Conservation (phyloP, 495 filamentous ascomycete species). For the Thozetella sp. region DNA sequence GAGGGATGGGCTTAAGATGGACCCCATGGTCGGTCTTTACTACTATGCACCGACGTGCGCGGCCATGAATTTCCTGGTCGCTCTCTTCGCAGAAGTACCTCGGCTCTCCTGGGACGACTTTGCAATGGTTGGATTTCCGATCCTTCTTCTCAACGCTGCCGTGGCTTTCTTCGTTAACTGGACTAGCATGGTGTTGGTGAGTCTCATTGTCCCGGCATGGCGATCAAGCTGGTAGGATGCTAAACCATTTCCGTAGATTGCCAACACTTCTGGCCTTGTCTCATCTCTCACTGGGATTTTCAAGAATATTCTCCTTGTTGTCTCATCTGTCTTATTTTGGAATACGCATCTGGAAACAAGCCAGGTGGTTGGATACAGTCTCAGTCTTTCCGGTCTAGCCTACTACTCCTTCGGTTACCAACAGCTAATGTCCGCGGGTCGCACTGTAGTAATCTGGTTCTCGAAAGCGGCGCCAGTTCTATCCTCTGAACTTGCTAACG, state of each 20-base stretch:
- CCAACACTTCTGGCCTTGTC: background rate
- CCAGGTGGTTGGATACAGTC: background rate
- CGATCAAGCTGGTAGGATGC: background rate
- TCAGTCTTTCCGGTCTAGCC: background rate
- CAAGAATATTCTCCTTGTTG: constrained; percentile 1
- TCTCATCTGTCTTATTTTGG: background rate
- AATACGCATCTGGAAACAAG: background rate
- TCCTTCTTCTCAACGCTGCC: background rate
- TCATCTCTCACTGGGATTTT: background rate
- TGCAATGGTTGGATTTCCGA: background rate
- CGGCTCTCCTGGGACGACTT: background rate
- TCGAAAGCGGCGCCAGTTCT: no score
- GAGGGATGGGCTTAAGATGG: background rate
- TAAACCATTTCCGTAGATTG: background rate
- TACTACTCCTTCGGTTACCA: background rate
- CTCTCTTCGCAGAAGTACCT: background rate
- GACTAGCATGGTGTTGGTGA: background rate
- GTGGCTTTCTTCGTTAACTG: background rate
- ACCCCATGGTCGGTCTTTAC: background rate
- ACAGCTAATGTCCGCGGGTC: background rate
- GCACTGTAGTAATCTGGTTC: background rate
- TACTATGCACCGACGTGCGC: background rate
- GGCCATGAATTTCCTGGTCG: background rate
- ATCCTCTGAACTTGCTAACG: no score
- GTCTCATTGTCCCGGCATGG: background rate